Evolutionary conservation across 2,329 filamentous ascomycete genomes (phyloP).

Genomic region (Hymenoscyphus salicellus): DNA sequence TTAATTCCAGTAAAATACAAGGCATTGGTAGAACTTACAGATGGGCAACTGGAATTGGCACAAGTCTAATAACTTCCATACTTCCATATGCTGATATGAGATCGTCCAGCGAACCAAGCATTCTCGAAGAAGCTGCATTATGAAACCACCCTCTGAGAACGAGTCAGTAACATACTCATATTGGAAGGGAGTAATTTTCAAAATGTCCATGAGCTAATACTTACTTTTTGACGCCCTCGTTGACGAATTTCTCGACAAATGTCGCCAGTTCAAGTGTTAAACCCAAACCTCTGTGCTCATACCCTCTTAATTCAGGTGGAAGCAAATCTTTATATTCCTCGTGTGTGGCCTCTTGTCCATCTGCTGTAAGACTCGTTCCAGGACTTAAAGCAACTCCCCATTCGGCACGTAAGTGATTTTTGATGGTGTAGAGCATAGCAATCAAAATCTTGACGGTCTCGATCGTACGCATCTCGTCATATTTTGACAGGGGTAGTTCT

Average conservation of each 20-base stretch:
- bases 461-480: slow-evolving; percentile 48
- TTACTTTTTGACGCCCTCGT: slow-evolving; percentile 47
- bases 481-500: slow-evolving; percentile 17
- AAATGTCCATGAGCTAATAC: slow-evolving; percentile 1
- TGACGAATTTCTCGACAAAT: slow-evolving; percentile 59
- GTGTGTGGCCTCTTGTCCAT: slow-evolving; percentile 35
- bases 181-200: background rate
- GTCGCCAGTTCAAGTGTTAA: slow-evolving; percentile 59
- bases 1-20: background rate
- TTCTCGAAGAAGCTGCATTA: slow-evolving; percentile 54
- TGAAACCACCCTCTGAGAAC: slow-evolving; percentile 53
- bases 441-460: slow-evolving; percentile 56
- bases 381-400: slow-evolving; percentile 48
- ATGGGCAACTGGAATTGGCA: slow-evolving; percentile 62
- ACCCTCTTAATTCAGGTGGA: slow-evolving; percentile 48
- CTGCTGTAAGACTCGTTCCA: slow-evolving; percentile 32
- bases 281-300: slow-evolving; percentile 57
- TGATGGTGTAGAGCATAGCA: slow-evolving; percentile 61
- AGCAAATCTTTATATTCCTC: slow-evolving; percentile 51
- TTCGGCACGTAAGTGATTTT: slow-evolving; percentile 62
- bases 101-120: slow-evolving; percentile 56
- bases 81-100: slow-evolving; percentile 57
- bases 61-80: slow-evolving; percentile 65
- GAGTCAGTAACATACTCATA: background rate
- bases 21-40: slow-evolving; percentile 39